Evolutionary conservation across 2,329 filamentous ascomycete species (phyloP).

Genomic region (Cordyceps fumosorosea): DNA sequence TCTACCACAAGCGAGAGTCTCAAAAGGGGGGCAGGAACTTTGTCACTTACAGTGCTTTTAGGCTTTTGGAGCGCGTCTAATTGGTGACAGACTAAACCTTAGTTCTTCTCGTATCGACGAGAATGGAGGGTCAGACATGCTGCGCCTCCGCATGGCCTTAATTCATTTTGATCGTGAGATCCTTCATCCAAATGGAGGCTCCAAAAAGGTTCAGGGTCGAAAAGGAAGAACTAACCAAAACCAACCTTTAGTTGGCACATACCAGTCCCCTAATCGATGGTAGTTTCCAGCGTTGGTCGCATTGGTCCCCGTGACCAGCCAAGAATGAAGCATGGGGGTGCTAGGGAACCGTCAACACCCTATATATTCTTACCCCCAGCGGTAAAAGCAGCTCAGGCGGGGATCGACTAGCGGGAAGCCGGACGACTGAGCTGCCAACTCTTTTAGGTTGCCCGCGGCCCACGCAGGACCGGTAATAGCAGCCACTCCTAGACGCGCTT

Average conservation of each 20-base stretch:
- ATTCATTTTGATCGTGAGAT: background rate
- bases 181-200: background rate
- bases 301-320: background rate
- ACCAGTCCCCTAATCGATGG: background rate
- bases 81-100: background rate
- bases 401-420: background rate
- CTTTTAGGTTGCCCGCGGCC: background rate
- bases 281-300: background rate
- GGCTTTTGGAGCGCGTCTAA: background rate
- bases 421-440: background rate
- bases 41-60: background rate
- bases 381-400: background rate
- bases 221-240: background rate
- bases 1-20: background rate
- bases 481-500: constrained; percentile 1
- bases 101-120: background rate
- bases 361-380: background rate
- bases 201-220: background rate
- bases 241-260: background rate
- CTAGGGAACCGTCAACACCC: background rate
- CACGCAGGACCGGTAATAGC: background rate
- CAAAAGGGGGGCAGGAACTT: background rate
- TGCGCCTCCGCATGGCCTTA: background rate
- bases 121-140: constrained; percentile 5
- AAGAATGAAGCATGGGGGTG: background rate